Base-by-base conservation (phyloP, 176 grass and related monocot genomes). In the Elaeis guineensis region DNA sequence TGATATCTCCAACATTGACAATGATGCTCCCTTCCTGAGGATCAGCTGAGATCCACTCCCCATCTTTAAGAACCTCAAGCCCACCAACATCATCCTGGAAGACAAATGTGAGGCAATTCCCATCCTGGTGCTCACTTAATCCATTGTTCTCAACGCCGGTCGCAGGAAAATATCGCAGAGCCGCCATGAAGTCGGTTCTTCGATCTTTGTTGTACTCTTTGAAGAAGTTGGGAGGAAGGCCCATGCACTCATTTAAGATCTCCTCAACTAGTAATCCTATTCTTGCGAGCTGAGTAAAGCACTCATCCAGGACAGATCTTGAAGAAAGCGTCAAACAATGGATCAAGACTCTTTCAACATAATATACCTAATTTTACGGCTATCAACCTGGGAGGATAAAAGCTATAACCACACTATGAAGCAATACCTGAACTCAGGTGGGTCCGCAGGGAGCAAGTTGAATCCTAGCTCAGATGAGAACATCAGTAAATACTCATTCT, bases 231-330 rank as follows among this genome's bases (percentile, higher is more conserved):
- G 19, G 55, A 1, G 75, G 82, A 25, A 83, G 71, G n/a, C 63
- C 72, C 87, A 90, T 90, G 75, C 75, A 86, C 18, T 90, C 65
- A 67, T 74, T 90, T n/a, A 86, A 15, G 59, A 83, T 64, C 19
- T 86, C 68, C 52, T 80, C 72, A 39, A 86, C 19, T 17, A 86
- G 57, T 24, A 79, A 54, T 25, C 71, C 82, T 18, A 76, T 69
- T 12, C 70, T 18, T 12, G 22, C 52, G 55, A 86, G 49, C 51
- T 21, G 77, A 20, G 9, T 20, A 49, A 63, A 83, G 28, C 70
- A 86, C 55, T 91, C 69, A 25, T 86, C 72, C 3, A 80, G 2
- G 3, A 25, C 60, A 4, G 69, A 59, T 30, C 86, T 85, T 71
- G 17, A 62, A 21, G 59, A 14, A 17, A 17, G 39, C 55, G 25